Evolutionary conservation across 441 rosid species (phyloP), one percentile per base, ranked within the genome.

Genomic region (Isatis lusitanica): DNA sequence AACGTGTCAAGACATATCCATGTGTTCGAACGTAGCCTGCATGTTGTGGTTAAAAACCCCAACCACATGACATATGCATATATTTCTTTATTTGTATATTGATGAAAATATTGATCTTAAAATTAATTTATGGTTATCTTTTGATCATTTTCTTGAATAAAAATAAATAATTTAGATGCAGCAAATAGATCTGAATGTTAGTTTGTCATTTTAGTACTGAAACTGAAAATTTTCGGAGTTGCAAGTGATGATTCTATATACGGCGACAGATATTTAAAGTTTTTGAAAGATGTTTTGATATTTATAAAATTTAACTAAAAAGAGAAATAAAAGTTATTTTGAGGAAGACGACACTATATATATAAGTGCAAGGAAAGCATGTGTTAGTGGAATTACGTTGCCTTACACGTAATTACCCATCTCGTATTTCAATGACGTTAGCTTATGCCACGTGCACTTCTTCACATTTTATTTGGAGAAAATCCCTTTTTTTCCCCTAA

Each of bases 371-470:
- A 56, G 75, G 78, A 71, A 80, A 71, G 74, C 78, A 76, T 76
- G 82, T 84, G 70, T 58, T 56, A 31, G 72, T 65, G 71, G 70
- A 38, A 50, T 60, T 75, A 74, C 67, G 77, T 52, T 74, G 69
- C 53, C 75, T 66, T 79, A 81, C 88, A 85, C 83, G 89, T 79
- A 83, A 78, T 69, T 47, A 53, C 24, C 33, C 66, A n/a, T 8
- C 6, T 58, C 8, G 36, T 33, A 55, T 67, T 50, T 79, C 53
- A 55, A 72, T 72, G 85, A 74, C 31, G 59, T 69, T 70, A 78
- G 70, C 68, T 68, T 47, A 17, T 56, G 83, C 87, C 85, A 82
- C 82, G 80, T 83, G 72, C 30, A 48, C 48, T 18, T 68, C 59
- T 61, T 61, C 85, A 83, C 56, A 58, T 46, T 46, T 64, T 55